These are phyloP conservation scores for Thielaviopsis musarum DNA, from an alignment of 2,329 filamentous ascomycete genomes.

Conservation along the genomic window DNA sequence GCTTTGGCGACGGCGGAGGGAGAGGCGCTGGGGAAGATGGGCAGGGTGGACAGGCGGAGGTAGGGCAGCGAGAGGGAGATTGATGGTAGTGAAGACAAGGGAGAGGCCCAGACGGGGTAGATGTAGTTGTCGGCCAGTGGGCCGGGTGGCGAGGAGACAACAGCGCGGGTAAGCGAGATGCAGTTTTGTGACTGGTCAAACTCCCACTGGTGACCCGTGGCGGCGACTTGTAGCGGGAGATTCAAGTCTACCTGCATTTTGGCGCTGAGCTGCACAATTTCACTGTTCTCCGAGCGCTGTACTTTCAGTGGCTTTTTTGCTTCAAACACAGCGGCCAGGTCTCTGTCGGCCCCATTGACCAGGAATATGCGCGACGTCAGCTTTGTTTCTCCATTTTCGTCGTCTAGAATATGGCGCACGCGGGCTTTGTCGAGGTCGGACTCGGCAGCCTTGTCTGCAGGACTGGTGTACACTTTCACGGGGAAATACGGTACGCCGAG, in stretches of 20 bases:
- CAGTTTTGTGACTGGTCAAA: not conserved
- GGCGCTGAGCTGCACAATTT: not conserved
- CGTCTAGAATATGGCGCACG: not conserved
- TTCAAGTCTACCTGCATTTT: not conserved
- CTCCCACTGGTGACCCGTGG: not conserved
- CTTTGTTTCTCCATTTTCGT: not conserved
- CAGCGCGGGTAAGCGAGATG: not conserved
- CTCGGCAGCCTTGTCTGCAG: not conserved
- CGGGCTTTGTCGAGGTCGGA: not conserved
- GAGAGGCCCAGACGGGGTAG: not conserved
- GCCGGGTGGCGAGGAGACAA: not conserved
- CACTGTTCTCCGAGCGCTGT: not conserved
- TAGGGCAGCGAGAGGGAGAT: not conserved
- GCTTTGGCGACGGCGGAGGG: not conserved
- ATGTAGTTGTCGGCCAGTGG: not conserved
- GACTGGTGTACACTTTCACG: not conserved
- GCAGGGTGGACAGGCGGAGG: not conserved
- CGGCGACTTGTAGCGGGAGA: not conserved
- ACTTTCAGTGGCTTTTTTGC: not conserved
- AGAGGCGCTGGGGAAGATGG: not conserved
- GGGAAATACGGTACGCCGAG: not conserved
- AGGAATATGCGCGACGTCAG: not conserved
- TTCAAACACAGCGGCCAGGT: not conserved
- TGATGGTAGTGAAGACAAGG: not conserved
- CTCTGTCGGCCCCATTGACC: not conserved